Conservation (phyloP, 1,139 yeast genomes). For the Protomyces lactucae-debilis region DNA sequence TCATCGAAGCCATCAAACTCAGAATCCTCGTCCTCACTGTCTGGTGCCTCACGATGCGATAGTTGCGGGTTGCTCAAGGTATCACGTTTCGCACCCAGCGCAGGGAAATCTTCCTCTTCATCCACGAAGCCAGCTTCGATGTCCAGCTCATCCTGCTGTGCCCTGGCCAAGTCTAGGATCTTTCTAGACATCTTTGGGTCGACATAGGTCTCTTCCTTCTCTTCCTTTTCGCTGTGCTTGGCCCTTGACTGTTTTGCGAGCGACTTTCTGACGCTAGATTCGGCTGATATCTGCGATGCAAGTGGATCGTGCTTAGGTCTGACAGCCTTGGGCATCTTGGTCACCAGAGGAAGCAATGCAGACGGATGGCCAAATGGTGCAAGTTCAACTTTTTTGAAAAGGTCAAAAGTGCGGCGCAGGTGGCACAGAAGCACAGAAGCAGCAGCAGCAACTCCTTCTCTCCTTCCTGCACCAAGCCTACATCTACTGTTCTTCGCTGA, state of each 20-base stretch:
- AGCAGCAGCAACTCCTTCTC: no score
- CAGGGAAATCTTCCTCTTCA: constrained; percentile 7
- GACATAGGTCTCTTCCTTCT: constrained; percentile 57
- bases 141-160: constrained; percentile 84
- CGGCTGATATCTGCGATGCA: constrained; percentile 20
- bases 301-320: constrained; percentile 17
- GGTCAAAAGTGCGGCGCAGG: no score
- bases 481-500: no score
- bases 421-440: no score
- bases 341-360: background rate
- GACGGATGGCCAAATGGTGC: no score
- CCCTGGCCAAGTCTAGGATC: constrained; percentile 80
- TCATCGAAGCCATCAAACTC: constrained; percentile 50
- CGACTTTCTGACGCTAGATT: constrained; percentile 4
- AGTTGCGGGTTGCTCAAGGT: constrained; percentile 31
- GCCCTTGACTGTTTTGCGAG: constrained; percentile 29
- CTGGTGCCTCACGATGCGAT: constrained; percentile 40
- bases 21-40: constrained; percentile 39
- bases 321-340: constrained; percentile 14
- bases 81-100: constrained; percentile 12
- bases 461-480: no score
- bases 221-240: constrained; percentile 31
- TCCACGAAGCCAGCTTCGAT: constrained; percentile 43
- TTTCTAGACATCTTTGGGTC: constrained; percentile 81
- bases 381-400: no score